Evolutionary conservation across 345 rosid genomes (phyloP), one percentile per base, ranked within the genome.

Genomic region (Aquilaria malaccensis): DNA sequence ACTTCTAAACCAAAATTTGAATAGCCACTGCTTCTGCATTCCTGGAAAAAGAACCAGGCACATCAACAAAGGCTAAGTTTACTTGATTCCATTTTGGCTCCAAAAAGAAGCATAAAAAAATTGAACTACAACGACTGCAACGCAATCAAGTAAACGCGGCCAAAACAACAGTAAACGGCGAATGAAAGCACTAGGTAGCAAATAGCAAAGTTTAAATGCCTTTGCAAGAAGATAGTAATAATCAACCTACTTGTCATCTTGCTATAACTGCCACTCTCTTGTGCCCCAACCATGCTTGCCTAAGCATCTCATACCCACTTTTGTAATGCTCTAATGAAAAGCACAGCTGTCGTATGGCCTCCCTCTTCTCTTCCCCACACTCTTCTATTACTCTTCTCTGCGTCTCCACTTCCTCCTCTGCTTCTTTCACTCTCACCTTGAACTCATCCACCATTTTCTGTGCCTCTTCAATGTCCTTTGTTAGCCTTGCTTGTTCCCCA

Each of bases 281-380:
- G 65, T 76, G 73, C 47, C 76, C 75, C 31, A 66, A 43, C 37
- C 79, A 64, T 10, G 77, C 87, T 61, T 67, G 76, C 43, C 83
- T 78, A n/a, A 88, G 86, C 43, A 50, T 59, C 51, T 74, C 49
- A 14, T 82, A 80, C n/a, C 66, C 68, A 48, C 71, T 77, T 70
- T 77, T 79, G 55, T 84, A 88, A 70, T 88, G 80, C 62, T 88
- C 90, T 45, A 86, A 68, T 1, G 93, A 80, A 60, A 79, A 74
- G 71, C 96, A 85, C 15, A 88, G 79, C 52, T 85, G 93, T 55
- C 96, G 66, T 48, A 85, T 86, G 2, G 84, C 96, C 67, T 85
- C 91, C 67, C 88, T 66, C 74, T 87, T 87, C 75, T 81, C 76
- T 58, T 87, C 91, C 9, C 81, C 91, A 50, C 83, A 65, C 61